Conservation (phyloP, 2,329 filamentous ascomycete species). For the Colletotrichum sp. region DNA sequence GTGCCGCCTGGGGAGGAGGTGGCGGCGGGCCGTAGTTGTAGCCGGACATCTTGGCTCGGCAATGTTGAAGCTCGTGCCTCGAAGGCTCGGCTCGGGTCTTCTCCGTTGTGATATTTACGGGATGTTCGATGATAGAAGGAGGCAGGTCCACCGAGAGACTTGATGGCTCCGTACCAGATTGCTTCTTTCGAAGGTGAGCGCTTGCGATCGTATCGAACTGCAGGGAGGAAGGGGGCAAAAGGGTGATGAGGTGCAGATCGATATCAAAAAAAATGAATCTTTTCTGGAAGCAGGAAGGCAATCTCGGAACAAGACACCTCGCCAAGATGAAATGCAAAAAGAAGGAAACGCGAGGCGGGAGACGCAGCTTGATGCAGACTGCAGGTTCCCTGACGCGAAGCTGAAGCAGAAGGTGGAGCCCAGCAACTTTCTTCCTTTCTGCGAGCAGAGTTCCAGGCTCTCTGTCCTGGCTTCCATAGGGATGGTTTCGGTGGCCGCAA, state of each 20-base stretch:
- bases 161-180: neutral
- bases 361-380: neutral
- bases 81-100: neutral
- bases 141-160: neutral
- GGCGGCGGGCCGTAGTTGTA: slow-evolving; percentile 63
- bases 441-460: neutral
- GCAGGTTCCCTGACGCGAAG: slow-evolving; percentile 10
- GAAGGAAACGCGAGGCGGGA: neutral
- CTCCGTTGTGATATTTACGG: neutral
- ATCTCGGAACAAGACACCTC: neutral
- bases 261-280: neutral
- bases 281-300: neutral
- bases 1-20: slow-evolving; percentile 44
- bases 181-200: neutral
- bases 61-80: neutral
- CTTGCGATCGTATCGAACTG: neutral
- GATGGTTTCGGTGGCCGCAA: slow-evolving; percentile 3
- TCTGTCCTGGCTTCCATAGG: neutral
- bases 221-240: neutral
- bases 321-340: neutral
- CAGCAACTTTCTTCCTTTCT: neutral
- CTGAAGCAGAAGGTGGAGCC: slow-evolving; percentile 11
- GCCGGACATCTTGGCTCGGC: slow-evolving; percentile 42
- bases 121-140: neutral
- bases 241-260: neutral